Conservation (phyloP, 1,284 basidiomycete genomes). For the Leccinum fallax region DNA sequence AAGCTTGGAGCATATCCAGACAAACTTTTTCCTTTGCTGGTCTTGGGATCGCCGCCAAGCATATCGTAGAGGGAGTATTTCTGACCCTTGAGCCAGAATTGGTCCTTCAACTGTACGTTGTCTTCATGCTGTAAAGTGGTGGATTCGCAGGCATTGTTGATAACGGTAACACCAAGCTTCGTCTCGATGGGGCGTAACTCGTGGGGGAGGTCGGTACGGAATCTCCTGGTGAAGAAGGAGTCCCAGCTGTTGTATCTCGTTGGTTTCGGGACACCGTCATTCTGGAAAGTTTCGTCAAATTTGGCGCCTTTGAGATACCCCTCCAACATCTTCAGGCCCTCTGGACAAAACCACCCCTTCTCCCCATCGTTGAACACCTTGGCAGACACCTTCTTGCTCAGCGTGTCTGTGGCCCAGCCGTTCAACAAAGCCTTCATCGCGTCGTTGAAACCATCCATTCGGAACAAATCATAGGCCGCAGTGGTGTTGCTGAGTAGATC, state of each 20-base stretch:
- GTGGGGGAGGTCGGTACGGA: background rate
- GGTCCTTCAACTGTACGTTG: constrained; percentile 39
- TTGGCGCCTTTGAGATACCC: background rate
- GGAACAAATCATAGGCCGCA: constrained; percentile 26
- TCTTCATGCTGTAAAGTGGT: constrained; percentile 40
- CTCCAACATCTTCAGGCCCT: background rate
- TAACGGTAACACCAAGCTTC: constrained; percentile 12
- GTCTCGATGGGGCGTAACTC: constrained; percentile 38
- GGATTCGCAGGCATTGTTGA: constrained; percentile 51
- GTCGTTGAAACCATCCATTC: background rate
- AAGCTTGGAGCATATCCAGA: too few relatives aligned
- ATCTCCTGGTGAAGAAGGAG: background rate
- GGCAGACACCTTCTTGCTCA: background rate
- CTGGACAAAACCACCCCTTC: background rate
- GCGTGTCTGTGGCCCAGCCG: constrained; percentile 11
- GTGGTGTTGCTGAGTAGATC: constrained; percentile 30
- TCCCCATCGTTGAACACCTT: background rate
- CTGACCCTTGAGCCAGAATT: constrained; percentile 51
- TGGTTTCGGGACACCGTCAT: background rate
- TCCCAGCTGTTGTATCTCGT: constrained; percentile 5
- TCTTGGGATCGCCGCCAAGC: constrained; percentile 18
- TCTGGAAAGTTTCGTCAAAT: constrained; percentile 6
- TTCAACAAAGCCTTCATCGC: background rate
- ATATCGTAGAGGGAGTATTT: constrained; percentile 45
- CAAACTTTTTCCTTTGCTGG: too few relatives aligned